Evolutionary conservation across 2,329 filamentous ascomycete genomes (phyloP), one percentile per base, ranked within the genome.

Genomic region (Uncinocarpus reesii): DNA sequence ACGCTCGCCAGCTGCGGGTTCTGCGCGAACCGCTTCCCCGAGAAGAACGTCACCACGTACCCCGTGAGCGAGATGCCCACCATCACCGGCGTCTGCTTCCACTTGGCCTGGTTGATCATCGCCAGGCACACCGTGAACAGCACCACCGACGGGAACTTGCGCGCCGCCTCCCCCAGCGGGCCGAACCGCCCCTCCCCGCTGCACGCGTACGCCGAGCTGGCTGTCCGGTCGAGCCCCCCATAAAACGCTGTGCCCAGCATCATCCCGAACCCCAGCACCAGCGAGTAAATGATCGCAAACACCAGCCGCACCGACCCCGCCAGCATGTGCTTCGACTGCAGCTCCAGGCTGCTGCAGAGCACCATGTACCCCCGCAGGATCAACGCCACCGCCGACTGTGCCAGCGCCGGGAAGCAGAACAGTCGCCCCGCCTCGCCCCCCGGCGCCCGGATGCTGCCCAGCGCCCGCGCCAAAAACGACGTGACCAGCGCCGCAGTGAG

Each of bases 71-170:
- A 79, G 57, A 93, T 88, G 50, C 78, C 37, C 3, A 84, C 67
- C 84, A 90, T 90, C 43, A 84, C 74, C 0, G 85, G 84, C 26
- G 80, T 77, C 60, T 90, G 85, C 57, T 78, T 82, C 77, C 78
- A 86, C 65, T 87, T 86, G 51, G 83, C 84, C 56, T 90, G 84
- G 64, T 89, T 89, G 62, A 90, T 82, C 58, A 89, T 73, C 52
- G 83, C 82, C 32, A 90, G 74, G 57, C 81, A 86, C 23, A 86
- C 60, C 7, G 85, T 79, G 62, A 89, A 93, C 5, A 76, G 63
- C 0, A 83, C 77, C 0, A 90, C 86, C 59, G 87, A 88, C 24
- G 82, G 68, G 66, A 89, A 87, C 49, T 75, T 76, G 53, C 73
- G 77, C 0, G 62, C 55, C 29, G 65, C 65, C 43, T 62, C 59